Evolutionary conservation across 768 basidiomycete species (phyloP), one percentile per base, ranked within the genome.

Genomic region (Lanmaoa pseudosensibilis): DNA sequence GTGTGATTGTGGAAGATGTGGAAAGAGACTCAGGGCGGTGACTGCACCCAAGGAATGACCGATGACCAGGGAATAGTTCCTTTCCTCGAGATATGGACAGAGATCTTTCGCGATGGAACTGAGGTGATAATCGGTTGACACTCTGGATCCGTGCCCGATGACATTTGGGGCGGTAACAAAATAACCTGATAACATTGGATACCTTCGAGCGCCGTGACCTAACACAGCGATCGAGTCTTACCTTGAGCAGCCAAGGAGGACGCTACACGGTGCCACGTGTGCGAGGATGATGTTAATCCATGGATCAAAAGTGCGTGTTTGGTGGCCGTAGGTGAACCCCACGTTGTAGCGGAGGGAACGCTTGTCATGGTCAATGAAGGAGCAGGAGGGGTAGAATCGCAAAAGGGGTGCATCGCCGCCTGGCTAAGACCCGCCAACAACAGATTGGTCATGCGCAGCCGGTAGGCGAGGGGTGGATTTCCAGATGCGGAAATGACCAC

Each of bases 301-400:
- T 70, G 69, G 41, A 71, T 55, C 25, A 70, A 38, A 3, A 70
- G 60, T 13, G 67, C 69, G 2, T 61, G 62, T 19, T 69, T 69
- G 5, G 51, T 58, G 1, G 69, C 38, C 7, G 59, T 18, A 5
- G 68, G 65, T 12, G 58, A 58, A 0, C 69, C 69, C 69, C 65
- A 66, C 16, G 44, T 58, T 3, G 50, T 58, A 3, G 61, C 58
- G 15, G 67, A 71, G 13, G 55, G 56, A 32, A 46, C 18, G 11
- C 48, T 60, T 39, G 59, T 41, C 63, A 69, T 69, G 51, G 34
- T 11, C 21, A 23, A 6, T 3, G 19, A 23, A 2, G 25, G 16
- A 27, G 43, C 27, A 30, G 7, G 7, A 8, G 27, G n/a, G n/a
- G n/a, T n/a, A n/a, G n/a, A n/a, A n/a, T n/a, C n/a, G n/a, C n/a